phyloP scores from a whole-genome alignment of 2,329 filamentous ascomycete genomes.

The Neopestalotiopsis sp. region DNA sequence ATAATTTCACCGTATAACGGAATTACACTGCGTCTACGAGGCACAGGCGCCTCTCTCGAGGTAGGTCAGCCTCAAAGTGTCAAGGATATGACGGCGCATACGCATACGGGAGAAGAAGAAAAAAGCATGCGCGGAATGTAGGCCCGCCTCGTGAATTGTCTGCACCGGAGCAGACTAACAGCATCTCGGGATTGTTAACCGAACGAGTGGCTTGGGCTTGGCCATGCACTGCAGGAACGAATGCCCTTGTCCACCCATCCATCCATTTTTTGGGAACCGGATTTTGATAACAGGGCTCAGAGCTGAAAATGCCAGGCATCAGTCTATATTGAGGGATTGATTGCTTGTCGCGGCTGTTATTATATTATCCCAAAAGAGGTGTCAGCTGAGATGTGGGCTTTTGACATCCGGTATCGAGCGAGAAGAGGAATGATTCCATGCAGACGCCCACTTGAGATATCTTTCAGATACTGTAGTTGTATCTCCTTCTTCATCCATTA shows the following conservation, averaged over 20 bases:
- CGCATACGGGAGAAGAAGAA: background rate
- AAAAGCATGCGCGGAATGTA: background rate
- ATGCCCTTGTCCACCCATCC: background rate
- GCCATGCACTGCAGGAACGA: background rate
- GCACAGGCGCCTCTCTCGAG: too few relatives aligned
- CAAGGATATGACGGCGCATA: background rate
- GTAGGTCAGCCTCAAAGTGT: background rate
- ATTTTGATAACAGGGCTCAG: background rate
- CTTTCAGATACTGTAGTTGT: too few relatives aligned
- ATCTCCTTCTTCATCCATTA: too few relatives aligned
- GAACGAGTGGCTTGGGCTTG: background rate
- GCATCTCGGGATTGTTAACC: background rate
- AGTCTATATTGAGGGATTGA: background rate
- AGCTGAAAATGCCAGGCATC: background rate
- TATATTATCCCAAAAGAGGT: background rate
- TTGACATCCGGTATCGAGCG: too few relatives aligned
- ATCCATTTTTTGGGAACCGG: background rate
- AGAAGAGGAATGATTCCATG: too few relatives aligned
- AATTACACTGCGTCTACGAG: too few relatives aligned
- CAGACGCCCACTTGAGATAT: too few relatives aligned
- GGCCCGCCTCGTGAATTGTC: background rate
- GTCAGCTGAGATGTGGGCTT: too few relatives aligned
- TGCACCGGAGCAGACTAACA: background rate
- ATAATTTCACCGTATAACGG: too few relatives aligned
- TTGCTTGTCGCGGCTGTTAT: background rate